Percentiles rank a stretch among this genome's conserved stretches.
These are phyloP conservation scores for Boehmeria nivea DNA, from an alignment of 306 rosid genomes.

Conservation along the genomic window DNA sequence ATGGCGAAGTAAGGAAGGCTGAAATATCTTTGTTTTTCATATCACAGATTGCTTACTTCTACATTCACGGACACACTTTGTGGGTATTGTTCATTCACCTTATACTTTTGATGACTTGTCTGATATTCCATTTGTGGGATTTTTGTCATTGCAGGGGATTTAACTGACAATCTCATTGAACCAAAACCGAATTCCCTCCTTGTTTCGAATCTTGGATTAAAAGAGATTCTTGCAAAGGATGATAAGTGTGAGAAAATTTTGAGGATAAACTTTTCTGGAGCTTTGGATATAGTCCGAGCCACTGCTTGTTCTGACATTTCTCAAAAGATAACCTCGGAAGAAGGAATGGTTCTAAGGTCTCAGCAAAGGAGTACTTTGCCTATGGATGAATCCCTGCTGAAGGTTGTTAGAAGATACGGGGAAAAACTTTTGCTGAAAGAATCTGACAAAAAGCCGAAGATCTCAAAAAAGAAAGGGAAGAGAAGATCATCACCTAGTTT, in stretches of 20 bases:
- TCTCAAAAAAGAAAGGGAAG: slow-evolving; percentile 52
- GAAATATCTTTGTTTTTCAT: background rate
- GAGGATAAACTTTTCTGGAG: slow-evolving; percentile 49
- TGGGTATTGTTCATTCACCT: no score
- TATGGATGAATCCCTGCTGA: slow-evolving; percentile 60
- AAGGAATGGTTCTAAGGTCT: slow-evolving; percentile 33
- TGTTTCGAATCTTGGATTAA: slow-evolving; percentile 52
- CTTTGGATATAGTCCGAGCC: slow-evolving; percentile 53
- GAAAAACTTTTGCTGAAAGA: slow-evolving; percentile 60
- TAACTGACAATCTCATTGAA: slow-evolving; percentile 16
- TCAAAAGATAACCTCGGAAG: slow-evolving; percentile 29
- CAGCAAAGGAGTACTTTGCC: slow-evolving; percentile 39
- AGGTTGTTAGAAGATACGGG: slow-evolving; percentile 50
- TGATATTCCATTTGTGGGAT: slow-evolving; percentile 9
- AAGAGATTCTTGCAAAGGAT: slow-evolving; percentile 49
- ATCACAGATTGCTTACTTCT: background rate
- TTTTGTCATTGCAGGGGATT: slow-evolving; percentile 43
- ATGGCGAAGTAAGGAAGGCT: background rate
- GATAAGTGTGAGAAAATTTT: slow-evolving; percentile 38
- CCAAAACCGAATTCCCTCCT: slow-evolving; percentile 17
- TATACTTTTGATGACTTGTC: no score
- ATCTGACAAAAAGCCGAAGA: slow-evolving; percentile 54
- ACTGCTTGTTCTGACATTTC: slow-evolving; percentile 42
- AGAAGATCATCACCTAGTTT: slow-evolving; percentile 37
- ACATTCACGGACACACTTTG: background rate